phyloP scores from a whole-genome alignment of 805 yeast genomes.

The Sporopachydermia quercuum region DNA sequence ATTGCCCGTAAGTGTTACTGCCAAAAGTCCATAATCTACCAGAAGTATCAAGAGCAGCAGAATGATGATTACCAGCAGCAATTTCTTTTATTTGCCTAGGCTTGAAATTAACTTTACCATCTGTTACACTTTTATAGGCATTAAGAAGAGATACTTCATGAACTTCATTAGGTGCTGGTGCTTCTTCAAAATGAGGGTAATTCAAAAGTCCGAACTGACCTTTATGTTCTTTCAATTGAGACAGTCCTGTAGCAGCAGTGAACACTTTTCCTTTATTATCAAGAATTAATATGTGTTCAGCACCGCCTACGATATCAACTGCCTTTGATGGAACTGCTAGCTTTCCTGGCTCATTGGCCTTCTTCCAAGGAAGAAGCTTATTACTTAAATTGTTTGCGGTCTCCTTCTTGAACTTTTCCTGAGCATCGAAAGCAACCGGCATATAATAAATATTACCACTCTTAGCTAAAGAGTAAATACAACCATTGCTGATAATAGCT shows the following conservation, averaged over 20 bases:
- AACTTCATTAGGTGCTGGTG: slow-evolving; percentile 33
- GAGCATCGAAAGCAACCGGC: slow-evolving; percentile 16
- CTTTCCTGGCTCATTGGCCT: slow-evolving; percentile 4
- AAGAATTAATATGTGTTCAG: slow-evolving; percentile 50
- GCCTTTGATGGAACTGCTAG: slow-evolving; percentile 16
- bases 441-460: slow-evolving; percentile 23
- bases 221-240: slow-evolving; percentile 26
- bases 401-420: slow-evolving; percentile 8
- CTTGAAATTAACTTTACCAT: slow-evolving; percentile 6
- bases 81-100: slow-evolving; percentile 38
- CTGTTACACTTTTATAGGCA: slow-evolving; percentile 19
- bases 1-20: slow-evolving; percentile 68
- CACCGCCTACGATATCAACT: slow-evolving; percentile 44
- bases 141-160: slow-evolving; percentile 46
- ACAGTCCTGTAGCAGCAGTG: slow-evolving; percentile 42
- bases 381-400: slow-evolving; percentile 6
- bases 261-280: slow-evolving; percentile 46
- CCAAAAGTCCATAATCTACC: slow-evolving; percentile 83
- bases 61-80: slow-evolving; percentile 63
- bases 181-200: slow-evolving; percentile 46
- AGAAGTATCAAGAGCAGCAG: slow-evolving; percentile 49
- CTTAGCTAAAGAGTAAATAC: slow-evolving; percentile 26
- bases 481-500: slow-evolving; percentile 38
- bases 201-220: slow-evolving; percentile 83
- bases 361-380: slow-evolving; percentile 7